Evolutionary conservation across 345 rosid genomes (phyloP), one percentile per base, ranked within the genome.

Genomic region (Corchorus capsularis): DNA sequence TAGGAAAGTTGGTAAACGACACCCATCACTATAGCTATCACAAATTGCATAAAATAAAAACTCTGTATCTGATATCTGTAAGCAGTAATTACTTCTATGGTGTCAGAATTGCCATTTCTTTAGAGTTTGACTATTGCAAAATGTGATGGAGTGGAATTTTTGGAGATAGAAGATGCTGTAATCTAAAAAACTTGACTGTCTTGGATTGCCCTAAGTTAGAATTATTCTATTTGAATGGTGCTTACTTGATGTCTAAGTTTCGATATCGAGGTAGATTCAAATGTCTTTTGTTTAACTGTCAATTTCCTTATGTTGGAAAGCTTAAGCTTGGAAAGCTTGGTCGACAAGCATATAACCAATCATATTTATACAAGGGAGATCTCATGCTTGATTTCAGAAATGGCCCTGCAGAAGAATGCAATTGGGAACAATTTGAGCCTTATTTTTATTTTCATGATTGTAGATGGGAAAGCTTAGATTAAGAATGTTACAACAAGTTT

Each of bases 341-440:
- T n/a, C n/a, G n/a, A n/a, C n/a, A n/a, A n/a, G n/a, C n/a, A n/a
- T n/a, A n/a, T n/a, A n/a, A n/a, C n/a, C n/a, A n/a, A n/a, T n/a
- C n/a, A n/a, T n/a, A n/a, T n/a, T n/a, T n/a, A n/a, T n/a, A n/a
- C n/a, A n/a, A 10, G 8, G 16, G 41, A 8, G 69, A 64, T 10
- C 34, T 6, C 69, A 64, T 64, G 69, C 50, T 64, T 64, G 69
- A 64, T 43, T 6, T 64, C 52, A 43, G 52, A 64, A 49, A 64
- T n/a, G 69, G 52, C 19, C 69, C 50, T 63, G 22, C 37, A 64
- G 11, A 27, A 43, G 50, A 64, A n/a, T n/a, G 69, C n/a, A n/a
- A n/a, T n/a, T n/a, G n/a, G n/a, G n/a, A n/a, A n/a, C n/a, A n/a
- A n/a, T n/a, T n/a, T n/a, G n/a, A n/a, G n/a, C n/a, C n/a, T n/a